phyloP scores from a whole-genome alignment of 2,329 filamentous ascomycete genomes.

The Colletotrichum ledebouriae region DNA sequence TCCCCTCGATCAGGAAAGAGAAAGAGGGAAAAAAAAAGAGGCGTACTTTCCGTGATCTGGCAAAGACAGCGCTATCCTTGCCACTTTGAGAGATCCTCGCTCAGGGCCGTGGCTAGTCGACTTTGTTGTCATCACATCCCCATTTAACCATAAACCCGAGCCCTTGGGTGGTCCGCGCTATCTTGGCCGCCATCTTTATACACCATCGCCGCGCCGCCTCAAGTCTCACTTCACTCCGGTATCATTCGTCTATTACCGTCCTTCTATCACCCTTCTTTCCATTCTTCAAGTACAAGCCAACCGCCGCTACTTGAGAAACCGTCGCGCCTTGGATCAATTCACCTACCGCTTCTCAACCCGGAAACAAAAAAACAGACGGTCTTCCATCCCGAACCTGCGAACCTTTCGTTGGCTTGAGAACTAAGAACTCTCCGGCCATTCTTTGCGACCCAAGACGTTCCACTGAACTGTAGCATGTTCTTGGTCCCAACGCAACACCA shows the following conservation, averaged over 20 bases:
- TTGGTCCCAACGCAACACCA: conserved; percentile 51
- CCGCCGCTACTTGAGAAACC: conserved; percentile 38
- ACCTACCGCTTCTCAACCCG: conserved; percentile 25
- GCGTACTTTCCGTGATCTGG: conserved; percentile 42
- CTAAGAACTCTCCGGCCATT: conserved; percentile 49
- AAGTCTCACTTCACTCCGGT: conserved; percentile 41
- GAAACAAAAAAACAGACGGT: conserved; percentile 28
- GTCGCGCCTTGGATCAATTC: conserved; percentile 31
- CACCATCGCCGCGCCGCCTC: conserved; percentile 44
- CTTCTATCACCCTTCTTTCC: conserved; percentile 42
- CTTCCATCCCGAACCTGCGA: conserved; percentile 38
- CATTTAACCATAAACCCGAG: conserved; percentile 45
- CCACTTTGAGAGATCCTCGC: conserved; percentile 44
- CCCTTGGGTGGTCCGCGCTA: conserved; percentile 43
- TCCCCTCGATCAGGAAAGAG: conserved; percentile 34
- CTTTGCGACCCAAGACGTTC: conserved; percentile 38
- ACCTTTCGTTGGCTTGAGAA: conserved; percentile 48
- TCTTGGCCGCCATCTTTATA: conserved; percentile 44
- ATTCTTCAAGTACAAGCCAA: conserved; percentile 42
- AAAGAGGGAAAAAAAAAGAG: conserved; percentile 32
- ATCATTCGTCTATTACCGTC: conserved; percentile 32
- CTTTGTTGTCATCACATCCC: conserved; percentile 44
- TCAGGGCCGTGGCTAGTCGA: conserved; percentile 44
- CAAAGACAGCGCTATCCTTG: conserved; percentile 44
- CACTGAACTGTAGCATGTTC: conserved; percentile 52